Evolutionary conservation across 202 grass and related monocot genomes (phyloP).

Genomic region (Elaeis oleifera): DNA sequence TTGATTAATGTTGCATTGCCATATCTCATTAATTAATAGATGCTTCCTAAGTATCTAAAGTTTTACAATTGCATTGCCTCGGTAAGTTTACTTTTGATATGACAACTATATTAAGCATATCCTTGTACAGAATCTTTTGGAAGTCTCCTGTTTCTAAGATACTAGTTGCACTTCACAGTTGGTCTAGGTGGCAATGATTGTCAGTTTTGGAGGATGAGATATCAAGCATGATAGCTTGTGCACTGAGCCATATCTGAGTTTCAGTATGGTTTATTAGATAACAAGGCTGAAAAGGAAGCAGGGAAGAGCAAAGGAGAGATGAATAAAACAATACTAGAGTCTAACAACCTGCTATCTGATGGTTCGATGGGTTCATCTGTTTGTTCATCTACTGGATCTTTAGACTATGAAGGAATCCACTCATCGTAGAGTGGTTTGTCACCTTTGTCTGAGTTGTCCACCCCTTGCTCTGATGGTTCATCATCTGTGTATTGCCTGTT

Average conservation of each 20-base stretch:
- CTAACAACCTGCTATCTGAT: constrained; percentile 47
- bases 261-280: constrained; percentile 30
- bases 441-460: constrained; percentile 35
- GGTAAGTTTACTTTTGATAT: too few relatives aligned
- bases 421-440: constrained; percentile 25
- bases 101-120: too few relatives aligned
- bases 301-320: constrained; percentile 28
- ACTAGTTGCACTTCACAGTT: constrained; percentile 39
- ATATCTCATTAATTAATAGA: too few relatives aligned
- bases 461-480: constrained; percentile 31
- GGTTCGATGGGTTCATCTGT: constrained; percentile 36
- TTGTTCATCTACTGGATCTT: constrained; percentile 60
- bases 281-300: constrained; percentile 27
- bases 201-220: constrained; percentile 69
- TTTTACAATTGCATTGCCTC: too few relatives aligned
- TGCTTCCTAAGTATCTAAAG: too few relatives aligned
- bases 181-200: constrained; percentile 51
- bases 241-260: constrained; percentile 57
- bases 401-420: constrained; percentile 39
- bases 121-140: too few relatives aligned
- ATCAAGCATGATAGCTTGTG: constrained; percentile 89
- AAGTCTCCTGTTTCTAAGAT: too few relatives aligned
- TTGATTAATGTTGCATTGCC: too few relatives aligned
- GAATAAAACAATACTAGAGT: constrained; percentile 54
- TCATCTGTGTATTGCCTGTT: constrained; percentile 21